Evolutionary conservation across 495 filamentous ascomycete genomes (phyloP), one percentile per base, ranked within the genome.

Genomic region (Aspergillus diversus): DNA sequence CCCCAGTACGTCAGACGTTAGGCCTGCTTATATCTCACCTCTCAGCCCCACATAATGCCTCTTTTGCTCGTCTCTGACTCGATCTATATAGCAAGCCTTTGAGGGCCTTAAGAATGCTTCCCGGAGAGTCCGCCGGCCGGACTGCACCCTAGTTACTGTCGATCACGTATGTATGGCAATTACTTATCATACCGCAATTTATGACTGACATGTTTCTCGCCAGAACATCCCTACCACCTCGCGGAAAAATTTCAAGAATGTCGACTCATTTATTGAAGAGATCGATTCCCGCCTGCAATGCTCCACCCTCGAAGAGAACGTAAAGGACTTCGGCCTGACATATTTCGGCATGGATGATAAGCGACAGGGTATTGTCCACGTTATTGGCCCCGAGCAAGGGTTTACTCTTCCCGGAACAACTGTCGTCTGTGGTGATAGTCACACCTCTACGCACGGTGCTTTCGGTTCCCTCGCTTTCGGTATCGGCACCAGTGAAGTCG

Each of bases 351-450:
- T 99, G 63, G 92, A 88, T 46, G 95, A 98, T 77, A 96, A 96
- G 82, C 86, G 95, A 34, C 95, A 99, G 80, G 95, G 95, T 66
- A 99, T 99, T 72, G 95, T 99, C 47, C 95, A 99, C 77, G 90
- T 99, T 71, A 97, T 99, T 68, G 95, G 95, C n/a, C 95, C 95
- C 46, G 95, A 99, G 83, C 95, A 99, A 76, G 95, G 95, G 63
- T 99, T 99, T 83, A 99, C 95, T 42, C 90, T 99, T 16, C 95
- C 95, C 8, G 95, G 93, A 61, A 97, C 95, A 39, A 99, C 95
- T 16, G 90, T 99, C 33, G 95, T 99, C 63, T 99, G 95, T 72
- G 95, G 95, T 70, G 95, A 99, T 83, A 93, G 90, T 63, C 95
- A 99, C 77, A 99, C 95, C 11, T 97, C 93, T 21, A 99, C 95